Base-by-base conservation (phyloP, 2,329 filamentous ascomycete species). In the Scedosporium apiospermum region DNA sequence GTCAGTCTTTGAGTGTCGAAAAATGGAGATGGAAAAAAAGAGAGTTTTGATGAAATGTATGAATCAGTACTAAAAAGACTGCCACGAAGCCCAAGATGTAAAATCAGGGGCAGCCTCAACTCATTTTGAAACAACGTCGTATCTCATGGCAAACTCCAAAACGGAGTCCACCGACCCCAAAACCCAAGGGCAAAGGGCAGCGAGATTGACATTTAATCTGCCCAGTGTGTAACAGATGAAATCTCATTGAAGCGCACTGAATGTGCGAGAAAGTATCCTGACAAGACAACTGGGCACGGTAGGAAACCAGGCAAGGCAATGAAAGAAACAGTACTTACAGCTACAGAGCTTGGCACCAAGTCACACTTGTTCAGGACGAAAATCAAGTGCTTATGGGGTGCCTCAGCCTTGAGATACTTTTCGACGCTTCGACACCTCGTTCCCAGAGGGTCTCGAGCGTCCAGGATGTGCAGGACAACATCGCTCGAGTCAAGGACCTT, bases 61-160 rank as follows among this genome's bases (percentile, higher is more conserved):
- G 93, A 89, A 88, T 90, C 90, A 89, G 91, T 89, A 98, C 95
- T 99, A 99, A 96, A 95, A 98, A 90, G 82, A 84, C 84, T 85
- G 85, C 89, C 87, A 93, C 78, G 77, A 78, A 82, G 82, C 77
- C 69, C 72, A 74, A 63, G 62, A 66, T 62, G 64, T 73, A 74
- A 75, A 71, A 80, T 83, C 78, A 82, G 84, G 84, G 85, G 84
- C 84, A 86, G 85, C 81, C 81, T 89, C 95, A 97, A 98, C 95
- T 98, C 93, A 91, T 89, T 83, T 91, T 87, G 88, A 89, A 88
- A 88, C 91, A 95, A 82, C 78, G 83, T 82, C 82, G 78, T 78
- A 57, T 83, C 88, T 87, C 86, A 81, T 82, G 89, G 91, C 82
- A 79, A 78, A 83, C 71, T 82, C 90, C 95, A 98, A 91, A 87